Conservation (phyloP, 495 filamentous ascomycete genomes). For the Paragyromitra xinjiangensis region DNA sequence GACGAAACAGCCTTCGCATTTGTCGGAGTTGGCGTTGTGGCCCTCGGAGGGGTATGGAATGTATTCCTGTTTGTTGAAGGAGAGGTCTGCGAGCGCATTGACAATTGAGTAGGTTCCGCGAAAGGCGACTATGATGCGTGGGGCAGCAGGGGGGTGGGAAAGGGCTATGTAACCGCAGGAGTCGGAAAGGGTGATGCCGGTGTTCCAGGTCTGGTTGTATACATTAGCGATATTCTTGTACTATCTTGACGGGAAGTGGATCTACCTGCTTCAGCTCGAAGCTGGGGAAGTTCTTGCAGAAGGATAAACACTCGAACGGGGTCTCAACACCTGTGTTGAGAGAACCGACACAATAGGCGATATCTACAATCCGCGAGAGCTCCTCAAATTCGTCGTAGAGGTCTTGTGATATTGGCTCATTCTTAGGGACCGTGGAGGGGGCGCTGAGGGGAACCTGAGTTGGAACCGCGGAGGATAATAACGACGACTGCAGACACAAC, state of each 20-base stretch:
- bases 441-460: slow-evolving; percentile 5
- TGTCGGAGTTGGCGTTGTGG: slow-evolving; percentile 60
- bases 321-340: slow-evolving; percentile 73
- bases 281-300: slow-evolving; percentile 79
- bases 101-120: slow-evolving; percentile 92
- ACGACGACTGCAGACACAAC: slow-evolving; percentile 3
- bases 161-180: slow-evolving; percentile 93
- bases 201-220: slow-evolving; percentile 77
- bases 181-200: slow-evolving; percentile 84
- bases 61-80: slow-evolving; percentile 87
- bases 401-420: slow-evolving; percentile 63
- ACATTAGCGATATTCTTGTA: not conserved
- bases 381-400: slow-evolving; percentile 87
- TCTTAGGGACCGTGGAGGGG: not conserved
- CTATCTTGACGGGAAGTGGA: not conserved
- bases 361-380: slow-evolving; percentile 86
- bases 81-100: slow-evolving; percentile 88
- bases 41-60: slow-evolving; percentile 76
- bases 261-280: slow-evolving; percentile 76
- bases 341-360: slow-evolving; percentile 91
- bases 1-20: slow-evolving; percentile 85
- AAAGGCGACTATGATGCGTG: slow-evolving; percentile 87
- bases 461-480: not conserved
- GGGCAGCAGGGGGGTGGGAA: slow-evolving; percentile 69
- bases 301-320: slow-evolving; percentile 85